Conservation (phyloP, 2,329 filamentous ascomycete species). For the Didymella keratinophila region DNA sequence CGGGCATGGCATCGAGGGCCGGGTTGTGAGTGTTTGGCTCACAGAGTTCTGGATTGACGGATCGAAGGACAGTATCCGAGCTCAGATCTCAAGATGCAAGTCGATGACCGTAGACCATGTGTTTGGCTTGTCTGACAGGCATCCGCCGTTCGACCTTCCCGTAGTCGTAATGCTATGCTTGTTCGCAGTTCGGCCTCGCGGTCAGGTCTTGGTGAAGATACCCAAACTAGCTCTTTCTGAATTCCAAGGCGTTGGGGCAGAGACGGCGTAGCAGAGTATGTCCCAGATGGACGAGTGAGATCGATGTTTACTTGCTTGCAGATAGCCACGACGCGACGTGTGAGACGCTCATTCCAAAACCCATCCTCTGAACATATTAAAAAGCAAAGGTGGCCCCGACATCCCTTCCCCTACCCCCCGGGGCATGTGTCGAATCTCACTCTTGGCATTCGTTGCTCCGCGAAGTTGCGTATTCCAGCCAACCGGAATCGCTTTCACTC, state of each 20-base stretch:
- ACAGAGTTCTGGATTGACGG: too few species aligned
- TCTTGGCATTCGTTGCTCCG: conserved; percentile 17
- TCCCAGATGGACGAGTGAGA: too few species aligned
- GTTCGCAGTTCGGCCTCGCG: background rate
- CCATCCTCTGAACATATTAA: conserved; percentile 12
- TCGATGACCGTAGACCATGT: conserved; percentile 1
- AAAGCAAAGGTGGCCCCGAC: conserved; percentile 14
- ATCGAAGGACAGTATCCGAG: too few species aligned
- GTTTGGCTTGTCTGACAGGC: conserved; percentile 9
- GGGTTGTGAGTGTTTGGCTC: too few species aligned
- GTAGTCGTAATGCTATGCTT: background rate
- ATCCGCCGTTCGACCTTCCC: background rate
- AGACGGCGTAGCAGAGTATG: too few species aligned
- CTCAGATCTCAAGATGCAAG: conserved; percentile 1
- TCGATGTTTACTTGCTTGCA: too few species aligned
- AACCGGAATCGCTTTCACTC: conserved; percentile 15
- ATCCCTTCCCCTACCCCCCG: background rate
- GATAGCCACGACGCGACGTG: too few species aligned
- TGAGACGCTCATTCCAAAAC: conserved; percentile 6
- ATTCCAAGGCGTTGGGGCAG: background rate
- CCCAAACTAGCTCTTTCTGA: conserved; percentile 7
- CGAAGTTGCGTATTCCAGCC: conserved; percentile 11
- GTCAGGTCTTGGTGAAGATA: too few species aligned
- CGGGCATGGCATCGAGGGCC: conserved; percentile 5
- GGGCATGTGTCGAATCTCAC: conserved; percentile 13